Percentiles rank a stretch among this genome's conserved stretches.
These are phyloP conservation scores for Phytophthora quininea DNA, from an alignment of 352 stramenopile species.

Conservation along the genomic window DNA sequence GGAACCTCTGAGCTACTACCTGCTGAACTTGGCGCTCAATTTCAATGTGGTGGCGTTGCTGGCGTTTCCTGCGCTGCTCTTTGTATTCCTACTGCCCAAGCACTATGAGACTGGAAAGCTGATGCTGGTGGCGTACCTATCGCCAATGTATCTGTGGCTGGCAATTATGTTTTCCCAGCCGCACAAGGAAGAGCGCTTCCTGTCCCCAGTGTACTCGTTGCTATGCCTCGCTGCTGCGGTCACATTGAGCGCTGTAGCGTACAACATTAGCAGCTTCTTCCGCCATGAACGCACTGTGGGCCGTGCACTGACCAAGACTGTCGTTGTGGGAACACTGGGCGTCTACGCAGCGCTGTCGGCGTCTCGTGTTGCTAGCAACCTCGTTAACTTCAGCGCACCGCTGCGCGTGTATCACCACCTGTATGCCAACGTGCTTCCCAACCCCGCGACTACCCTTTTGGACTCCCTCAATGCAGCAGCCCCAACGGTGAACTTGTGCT, in stretches of 20 bases:
- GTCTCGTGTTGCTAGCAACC: constrained; percentile 67
- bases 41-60: constrained; percentile 91
- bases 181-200: constrained; percentile 99
- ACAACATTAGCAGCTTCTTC: constrained; percentile 40
- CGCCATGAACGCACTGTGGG: constrained; percentile 27
- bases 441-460: constrained; percentile 28
- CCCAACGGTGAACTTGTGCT: constrained; percentile 79
- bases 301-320: constrained; percentile 22
- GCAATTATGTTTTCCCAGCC: constrained; percentile 92
- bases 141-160: constrained; percentile 91
- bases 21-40: constrained; percentile 96
- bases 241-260: not conserved
- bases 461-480: constrained; percentile 8
- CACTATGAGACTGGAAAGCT: constrained; percentile 37
- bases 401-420: constrained; percentile 77
- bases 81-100: constrained; percentile 43
- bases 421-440: constrained; percentile 62
- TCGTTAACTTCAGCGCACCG: constrained; percentile 75
- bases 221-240: not conserved
- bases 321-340: constrained; percentile 45
- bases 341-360: constrained; percentile 61
- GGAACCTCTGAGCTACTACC: constrained; percentile 95
- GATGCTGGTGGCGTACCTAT: constrained; percentile 53
- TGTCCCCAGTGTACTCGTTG: constrained; percentile 94
- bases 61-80: constrained; percentile 48